Base-by-base conservation (phyloP, 1,284 basidiomycete species). In the Ustilago loliicola region DNA sequence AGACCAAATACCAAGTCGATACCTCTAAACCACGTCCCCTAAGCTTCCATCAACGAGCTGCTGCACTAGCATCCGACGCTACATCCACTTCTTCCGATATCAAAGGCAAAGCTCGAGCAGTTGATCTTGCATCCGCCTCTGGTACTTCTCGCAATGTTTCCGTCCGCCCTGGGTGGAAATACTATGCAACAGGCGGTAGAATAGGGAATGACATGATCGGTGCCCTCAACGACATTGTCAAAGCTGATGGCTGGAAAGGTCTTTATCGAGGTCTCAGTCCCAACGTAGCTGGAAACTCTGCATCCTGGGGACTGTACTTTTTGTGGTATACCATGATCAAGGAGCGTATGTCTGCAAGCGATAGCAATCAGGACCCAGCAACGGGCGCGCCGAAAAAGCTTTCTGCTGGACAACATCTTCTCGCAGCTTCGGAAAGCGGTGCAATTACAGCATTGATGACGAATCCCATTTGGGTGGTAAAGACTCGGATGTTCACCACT, bases 311-410 rank as follows among this genome's bases (percentile, higher is more conserved):
- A 0, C 88, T 98, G 34, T 99, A 99, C 87, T 99, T 99, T 88
- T 90, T 98, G 72, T 97, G 97, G 96, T 98, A 99, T 85, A 96
- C 97, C 80, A 93, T 94, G 91, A 90, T 98, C 81, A 98, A 98
- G 88, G 92, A 84, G 19, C 69, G 83, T 69, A 87, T 86, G 81
- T 79, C 80, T 21, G 65, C 61, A 10, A 42, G 48, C 36, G 54
- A 74, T 25, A n/a, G 42, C 27, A 57, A 11, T 21, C 38, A 23
- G 5, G 61, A 73, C n/a, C 62, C 72, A 13, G 29, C 52, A 2
- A 62, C 64, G 0, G 68, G 68, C 17, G 65, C 27, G 17, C 54
- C 60, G 21, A 73, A 63, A 30, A 77, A 86, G 77, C 80, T 98
- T 61, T 91, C 93, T 1, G 91, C 95, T 1, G 91, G 90, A 2